Conservation (phyloP, 2,329 filamentous ascomycete genomes). For the Aspergillus sp. region DNA sequence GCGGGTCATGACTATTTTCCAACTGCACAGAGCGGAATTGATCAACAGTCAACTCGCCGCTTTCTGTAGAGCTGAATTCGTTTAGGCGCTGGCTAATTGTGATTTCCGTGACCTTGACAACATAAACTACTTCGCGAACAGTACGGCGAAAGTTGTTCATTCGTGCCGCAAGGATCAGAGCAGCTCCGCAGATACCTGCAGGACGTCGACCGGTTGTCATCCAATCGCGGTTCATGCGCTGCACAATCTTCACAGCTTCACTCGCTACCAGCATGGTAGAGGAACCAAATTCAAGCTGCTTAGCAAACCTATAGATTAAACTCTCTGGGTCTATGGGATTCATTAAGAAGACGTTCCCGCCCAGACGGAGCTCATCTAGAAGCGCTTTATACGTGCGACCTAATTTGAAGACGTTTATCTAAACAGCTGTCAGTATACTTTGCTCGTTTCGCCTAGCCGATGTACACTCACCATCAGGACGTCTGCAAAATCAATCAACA, state of each 20-base stretch:
- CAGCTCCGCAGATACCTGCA: conserved; percentile 91
- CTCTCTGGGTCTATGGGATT: conserved; percentile 84
- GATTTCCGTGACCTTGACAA: conserved; percentile 92
- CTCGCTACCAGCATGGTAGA: conserved; percentile 82
- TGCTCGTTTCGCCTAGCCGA: not conserved
- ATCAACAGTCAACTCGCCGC: conserved; percentile 81
- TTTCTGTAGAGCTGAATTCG: conserved; percentile 88
- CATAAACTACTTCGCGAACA: conserved; percentile 93
- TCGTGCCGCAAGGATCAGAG: conserved; percentile 88
- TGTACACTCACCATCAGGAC: conserved; percentile 59
- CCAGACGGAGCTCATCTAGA: conserved; percentile 61
- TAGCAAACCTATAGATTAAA: conserved; percentile 87
- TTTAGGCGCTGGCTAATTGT: conserved; percentile 90
- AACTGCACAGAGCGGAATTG: conserved; percentile 67
- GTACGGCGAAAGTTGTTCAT: conserved; percentile 98
- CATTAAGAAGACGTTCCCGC: conserved; percentile 67
- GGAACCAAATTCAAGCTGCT: conserved; percentile 86
- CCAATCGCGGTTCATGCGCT: conserved; percentile 96
- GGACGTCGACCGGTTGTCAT: conserved; percentile 94
- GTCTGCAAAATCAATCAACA: conserved; percentile 96
- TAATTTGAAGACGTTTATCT: conserved; percentile 87
- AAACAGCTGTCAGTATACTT: not conserved
- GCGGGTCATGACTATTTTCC: conserved; percentile 78
- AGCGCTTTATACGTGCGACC: conserved; percentile 88
- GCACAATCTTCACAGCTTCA: conserved; percentile 84